phyloP scores from a whole-genome alignment of 2,329 filamentous ascomycete genomes.

The Penicillium psychrosexuale region DNA sequence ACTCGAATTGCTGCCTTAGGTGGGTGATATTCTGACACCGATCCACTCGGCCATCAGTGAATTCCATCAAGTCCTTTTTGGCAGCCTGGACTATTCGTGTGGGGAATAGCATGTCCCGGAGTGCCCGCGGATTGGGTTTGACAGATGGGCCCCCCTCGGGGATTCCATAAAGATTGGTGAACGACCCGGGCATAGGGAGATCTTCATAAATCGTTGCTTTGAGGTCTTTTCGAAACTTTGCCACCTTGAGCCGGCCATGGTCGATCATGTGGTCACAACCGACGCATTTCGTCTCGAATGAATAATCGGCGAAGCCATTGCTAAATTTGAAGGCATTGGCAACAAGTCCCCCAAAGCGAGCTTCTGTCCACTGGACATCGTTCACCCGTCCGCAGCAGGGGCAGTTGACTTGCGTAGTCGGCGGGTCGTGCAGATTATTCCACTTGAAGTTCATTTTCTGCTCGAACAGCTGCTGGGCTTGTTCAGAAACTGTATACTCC shows the following conservation, averaged over 20 bases:
- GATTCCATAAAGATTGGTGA: conserved; percentile 56
- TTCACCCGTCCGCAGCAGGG: conserved; percentile 49
- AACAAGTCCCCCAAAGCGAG: conserved; percentile 15
- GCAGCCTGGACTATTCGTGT: conserved; percentile 3
- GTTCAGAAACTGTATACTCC: conserved; percentile 15
- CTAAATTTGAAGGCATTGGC: conserved; percentile 21
- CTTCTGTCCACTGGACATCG: conserved; percentile 58
- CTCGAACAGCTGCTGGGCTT: conserved; percentile 18
- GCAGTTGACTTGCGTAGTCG: conserved; percentile 52
- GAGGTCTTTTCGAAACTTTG: conserved; percentile 59
- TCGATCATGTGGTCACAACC: conserved; percentile 51
- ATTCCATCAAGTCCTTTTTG: conserved; percentile 53
- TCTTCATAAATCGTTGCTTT: conserved; percentile 45
- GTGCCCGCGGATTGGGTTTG: not conserved
- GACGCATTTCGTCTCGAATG: conserved; percentile 52
- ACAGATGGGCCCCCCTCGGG: conserved; percentile 31
- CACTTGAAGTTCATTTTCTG: conserved; percentile 45
- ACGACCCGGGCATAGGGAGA: conserved; percentile 63
- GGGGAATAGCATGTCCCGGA: conserved; percentile 20
- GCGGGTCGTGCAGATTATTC: conserved; percentile 56
- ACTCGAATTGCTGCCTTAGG: conserved; percentile 26
- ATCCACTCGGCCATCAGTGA: conserved; percentile 48
- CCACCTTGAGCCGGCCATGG: conserved; percentile 58
- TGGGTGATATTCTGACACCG: conserved; percentile 47
- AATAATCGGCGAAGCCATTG: conserved; percentile 34